Conservation (phyloP, 2,329 filamentous ascomycete species). For the Leptographium lundbergii region DNA sequence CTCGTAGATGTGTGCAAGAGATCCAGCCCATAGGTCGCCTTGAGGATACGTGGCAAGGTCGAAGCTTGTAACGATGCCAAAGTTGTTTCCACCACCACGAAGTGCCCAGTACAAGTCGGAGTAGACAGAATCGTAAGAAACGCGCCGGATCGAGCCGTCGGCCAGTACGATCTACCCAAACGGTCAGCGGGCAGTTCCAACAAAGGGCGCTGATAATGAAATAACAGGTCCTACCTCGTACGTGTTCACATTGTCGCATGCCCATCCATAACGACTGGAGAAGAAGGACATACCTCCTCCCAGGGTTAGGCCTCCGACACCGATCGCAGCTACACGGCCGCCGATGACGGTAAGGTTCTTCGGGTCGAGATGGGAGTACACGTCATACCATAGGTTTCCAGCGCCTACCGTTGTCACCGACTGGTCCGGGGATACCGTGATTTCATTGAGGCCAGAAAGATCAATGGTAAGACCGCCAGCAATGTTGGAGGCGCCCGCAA, state of each 20-base stretch:
- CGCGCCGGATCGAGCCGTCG: neutral
- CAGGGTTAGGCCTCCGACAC: constrained; percentile 36
- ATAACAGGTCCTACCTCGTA: constrained; percentile 28
- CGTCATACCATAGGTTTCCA: constrained; percentile 29
- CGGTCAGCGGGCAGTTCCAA: neutral
- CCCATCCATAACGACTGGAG: constrained; percentile 36
- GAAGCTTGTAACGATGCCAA: constrained; percentile 36
- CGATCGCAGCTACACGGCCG: constrained; percentile 32
- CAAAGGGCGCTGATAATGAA: neutral
- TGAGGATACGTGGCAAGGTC: constrained; percentile 27
- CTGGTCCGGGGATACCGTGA: constrained; percentile 19
- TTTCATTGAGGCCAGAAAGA: constrained; percentile 25
- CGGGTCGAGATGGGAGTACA: constrained; percentile 27
- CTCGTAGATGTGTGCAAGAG: constrained; percentile 21
- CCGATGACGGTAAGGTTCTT: constrained; percentile 29
- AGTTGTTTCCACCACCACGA: constrained; percentile 44
- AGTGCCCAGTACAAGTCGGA: constrained; percentile 39
- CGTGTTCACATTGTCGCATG: constrained; percentile 33
- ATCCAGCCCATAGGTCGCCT: constrained; percentile 28
- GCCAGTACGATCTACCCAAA: neutral
- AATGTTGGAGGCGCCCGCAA: constrained; percentile 29
- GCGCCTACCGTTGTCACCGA: constrained; percentile 23
- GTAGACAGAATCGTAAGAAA: constrained; percentile 14
- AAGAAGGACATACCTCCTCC: constrained; percentile 41
- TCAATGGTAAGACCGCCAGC: constrained; percentile 28